phyloP scores from a whole-genome alignment of 2,329 filamentous ascomycete genomes.

The Aspergillus persii region DNA sequence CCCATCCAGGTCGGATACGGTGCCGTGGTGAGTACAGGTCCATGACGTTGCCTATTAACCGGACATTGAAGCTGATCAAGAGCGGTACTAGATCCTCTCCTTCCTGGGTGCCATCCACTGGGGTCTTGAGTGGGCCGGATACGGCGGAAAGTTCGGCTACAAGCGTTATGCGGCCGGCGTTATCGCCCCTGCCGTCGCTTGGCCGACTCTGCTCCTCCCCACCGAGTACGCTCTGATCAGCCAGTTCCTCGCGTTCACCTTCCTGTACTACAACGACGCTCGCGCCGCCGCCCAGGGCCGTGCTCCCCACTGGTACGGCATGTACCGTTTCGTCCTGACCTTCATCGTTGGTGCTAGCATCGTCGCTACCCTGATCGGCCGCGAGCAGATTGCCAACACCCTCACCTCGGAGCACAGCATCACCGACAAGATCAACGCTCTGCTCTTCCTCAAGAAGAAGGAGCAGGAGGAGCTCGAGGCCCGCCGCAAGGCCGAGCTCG shows the following conservation, averaged over 20 bases:
- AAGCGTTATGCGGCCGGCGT: slow-evolving; percentile 83
- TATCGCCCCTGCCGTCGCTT: slow-evolving; percentile 74
- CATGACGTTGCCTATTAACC: neutral
- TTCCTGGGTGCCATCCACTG: slow-evolving; percentile 94
- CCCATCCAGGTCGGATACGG: slow-evolving; percentile 89
- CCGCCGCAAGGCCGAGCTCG: slow-evolving; percentile 32
- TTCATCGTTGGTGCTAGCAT: slow-evolving; percentile 84
- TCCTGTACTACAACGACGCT: slow-evolving; percentile 81
- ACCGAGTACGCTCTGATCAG: slow-evolving; percentile 79
- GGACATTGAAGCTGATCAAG: slow-evolving; percentile 4
- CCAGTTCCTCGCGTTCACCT: slow-evolving; percentile 82
- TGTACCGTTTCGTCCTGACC: slow-evolving; percentile 88
- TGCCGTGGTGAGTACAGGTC: slow-evolving; percentile 62
- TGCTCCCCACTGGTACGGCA: slow-evolving; percentile 80
- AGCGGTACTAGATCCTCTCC: slow-evolving; percentile 67
- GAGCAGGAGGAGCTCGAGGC: slow-evolving; percentile 45
- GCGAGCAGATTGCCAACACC: slow-evolving; percentile 66
- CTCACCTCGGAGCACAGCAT: slow-evolving; percentile 37
- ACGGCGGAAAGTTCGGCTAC: slow-evolving; percentile 65
- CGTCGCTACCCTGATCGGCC: slow-evolving; percentile 74
- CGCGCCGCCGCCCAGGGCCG: slow-evolving; percentile 71
- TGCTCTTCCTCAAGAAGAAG: slow-evolving; percentile 49
- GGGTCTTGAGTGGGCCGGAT: slow-evolving; percentile 81
- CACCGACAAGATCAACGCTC: slow-evolving; percentile 52
- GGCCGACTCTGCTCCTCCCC: slow-evolving; percentile 84